A percentile compares a stretch with the other conserved stretches of the same genome.
phyloP scores from a whole-genome alignment of 257 asterid genomes.

The Plantago major region DNA sequence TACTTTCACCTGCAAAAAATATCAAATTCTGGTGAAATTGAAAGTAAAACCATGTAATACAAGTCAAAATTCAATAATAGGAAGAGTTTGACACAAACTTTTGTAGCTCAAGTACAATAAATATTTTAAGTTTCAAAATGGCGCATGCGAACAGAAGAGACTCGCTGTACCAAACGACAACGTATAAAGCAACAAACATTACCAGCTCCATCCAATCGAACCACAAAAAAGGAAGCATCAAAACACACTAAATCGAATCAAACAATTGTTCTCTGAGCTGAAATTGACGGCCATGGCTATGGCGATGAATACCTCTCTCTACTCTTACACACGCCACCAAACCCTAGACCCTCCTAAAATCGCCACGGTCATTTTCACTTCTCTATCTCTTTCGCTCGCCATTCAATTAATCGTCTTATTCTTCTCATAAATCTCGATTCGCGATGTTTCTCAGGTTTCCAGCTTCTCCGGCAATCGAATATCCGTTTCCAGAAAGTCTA shows the following conservation, averaged over 20 bases:
- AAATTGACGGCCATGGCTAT: constrained; percentile 13
- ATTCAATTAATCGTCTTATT: background rate
- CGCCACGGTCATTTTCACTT: background rate
- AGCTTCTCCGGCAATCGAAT: constrained; percentile 21
- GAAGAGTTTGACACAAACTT: no score
- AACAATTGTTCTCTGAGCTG: background rate
- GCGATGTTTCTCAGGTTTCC: constrained; percentile 18
- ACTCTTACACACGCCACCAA: constrained; percentile 16
- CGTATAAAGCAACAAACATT: no score
- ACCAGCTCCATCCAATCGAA: no score
- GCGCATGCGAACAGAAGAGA: no score
- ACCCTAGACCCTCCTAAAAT: constrained; percentile 18
- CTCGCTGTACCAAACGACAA: no score
- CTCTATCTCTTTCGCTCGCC: background rate
- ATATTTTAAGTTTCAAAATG: no score
- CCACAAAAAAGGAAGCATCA: no score
- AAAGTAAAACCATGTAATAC: no score
- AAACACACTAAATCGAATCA: background rate
- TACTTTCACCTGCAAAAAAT: no score
- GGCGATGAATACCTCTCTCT: constrained; percentile 23
- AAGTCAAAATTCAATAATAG: no score
- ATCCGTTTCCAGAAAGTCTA: constrained; percentile 15
- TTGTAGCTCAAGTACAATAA: no score
- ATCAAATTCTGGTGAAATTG: no score
- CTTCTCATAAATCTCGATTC: background rate